Conservation (phyloP, 129 eudicot species). For the Calendula officinalis region DNA sequence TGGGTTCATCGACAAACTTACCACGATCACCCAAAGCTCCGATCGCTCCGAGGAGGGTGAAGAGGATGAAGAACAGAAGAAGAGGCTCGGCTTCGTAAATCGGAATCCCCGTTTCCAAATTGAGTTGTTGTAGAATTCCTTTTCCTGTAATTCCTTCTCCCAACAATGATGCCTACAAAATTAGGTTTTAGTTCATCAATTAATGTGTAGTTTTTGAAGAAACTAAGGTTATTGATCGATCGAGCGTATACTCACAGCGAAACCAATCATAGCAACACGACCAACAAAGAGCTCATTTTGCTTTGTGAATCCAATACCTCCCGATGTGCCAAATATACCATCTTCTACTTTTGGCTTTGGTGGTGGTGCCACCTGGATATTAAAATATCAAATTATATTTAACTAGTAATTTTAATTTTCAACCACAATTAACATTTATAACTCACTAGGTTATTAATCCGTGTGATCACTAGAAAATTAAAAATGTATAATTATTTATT, state of each 20-base stretch:
- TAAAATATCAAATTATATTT: too few species aligned
- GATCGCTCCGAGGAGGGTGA: slow-evolving; percentile 95
- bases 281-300: slow-evolving; percentile 98
- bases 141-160: slow-evolving; percentile 95
- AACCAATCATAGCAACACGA: slow-evolving; percentile 98
- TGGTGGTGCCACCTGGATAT: slow-evolving; percentile 36
- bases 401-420: too few species aligned
- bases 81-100: slow-evolving; percentile 99
- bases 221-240: too few species aligned
- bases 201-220: too few species aligned
- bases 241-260: slow-evolving; percentile 62
- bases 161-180: slow-evolving; percentile 83
- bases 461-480: too few species aligned
- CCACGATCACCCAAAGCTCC: slow-evolving; percentile 99
- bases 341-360: slow-evolving; percentile 83
- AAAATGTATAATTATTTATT: too few species aligned
- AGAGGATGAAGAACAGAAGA: slow-evolving; percentile 90
- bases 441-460: too few species aligned
- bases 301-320: slow-evolving; percentile 96
- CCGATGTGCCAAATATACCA: slow-evolving; percentile 96
- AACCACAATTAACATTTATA: too few species aligned
- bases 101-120: slow-evolving; percentile 97
- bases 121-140: slow-evolving; percentile 79
- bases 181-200: background rate
- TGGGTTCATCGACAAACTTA: slow-evolving; percentile 70